Conservation (phyloP, 75 land plant species). For the Pinus tabuliformis region DNA sequence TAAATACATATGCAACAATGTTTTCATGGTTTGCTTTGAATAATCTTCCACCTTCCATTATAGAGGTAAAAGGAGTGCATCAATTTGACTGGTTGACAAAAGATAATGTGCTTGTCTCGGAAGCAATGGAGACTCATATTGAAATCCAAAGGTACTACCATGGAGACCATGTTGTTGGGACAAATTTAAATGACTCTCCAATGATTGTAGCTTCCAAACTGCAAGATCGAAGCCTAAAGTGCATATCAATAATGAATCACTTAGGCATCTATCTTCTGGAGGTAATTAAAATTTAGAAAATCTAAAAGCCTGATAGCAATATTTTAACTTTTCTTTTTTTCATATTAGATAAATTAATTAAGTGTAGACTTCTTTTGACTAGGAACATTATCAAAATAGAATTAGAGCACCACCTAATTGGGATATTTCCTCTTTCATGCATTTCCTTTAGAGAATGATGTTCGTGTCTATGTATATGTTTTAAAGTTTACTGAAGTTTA, state of each 20-base stretch:
- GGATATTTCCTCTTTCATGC: background rate
- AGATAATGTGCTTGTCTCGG: conserved; percentile 87
- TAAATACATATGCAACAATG: conserved; percentile 97
- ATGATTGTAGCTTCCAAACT: conserved; percentile 75
- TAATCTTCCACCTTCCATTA: conserved; percentile 68
- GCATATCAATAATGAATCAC: conserved; percentile 88
- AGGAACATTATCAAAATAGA: background rate
- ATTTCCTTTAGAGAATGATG: background rate
- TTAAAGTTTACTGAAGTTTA: background rate
- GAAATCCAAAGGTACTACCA: conserved; percentile 81
- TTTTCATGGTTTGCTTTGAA: conserved; percentile 94
- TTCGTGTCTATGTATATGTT: background rate
- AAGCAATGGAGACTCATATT: conserved; percentile 76
- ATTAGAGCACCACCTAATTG: background rate
- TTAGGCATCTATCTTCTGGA: conserved; percentile 94
- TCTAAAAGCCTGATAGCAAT: background rate
- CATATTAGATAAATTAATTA: background rate
- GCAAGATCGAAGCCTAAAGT: conserved; percentile 90
- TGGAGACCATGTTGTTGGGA: conserved; percentile 67
- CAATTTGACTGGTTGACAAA: conserved; percentile 94
- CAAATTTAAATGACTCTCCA: conserved; percentile 64
- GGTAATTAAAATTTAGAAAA: conserved; percentile 27
- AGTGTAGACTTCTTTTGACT: background rate
- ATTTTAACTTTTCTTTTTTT: background rate
- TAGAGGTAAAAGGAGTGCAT: conserved; percentile 90